Conservation (phyloP, 225 moss, liverwort and hornwort genomes). For the Physcomitrellopsis africana region DNA sequence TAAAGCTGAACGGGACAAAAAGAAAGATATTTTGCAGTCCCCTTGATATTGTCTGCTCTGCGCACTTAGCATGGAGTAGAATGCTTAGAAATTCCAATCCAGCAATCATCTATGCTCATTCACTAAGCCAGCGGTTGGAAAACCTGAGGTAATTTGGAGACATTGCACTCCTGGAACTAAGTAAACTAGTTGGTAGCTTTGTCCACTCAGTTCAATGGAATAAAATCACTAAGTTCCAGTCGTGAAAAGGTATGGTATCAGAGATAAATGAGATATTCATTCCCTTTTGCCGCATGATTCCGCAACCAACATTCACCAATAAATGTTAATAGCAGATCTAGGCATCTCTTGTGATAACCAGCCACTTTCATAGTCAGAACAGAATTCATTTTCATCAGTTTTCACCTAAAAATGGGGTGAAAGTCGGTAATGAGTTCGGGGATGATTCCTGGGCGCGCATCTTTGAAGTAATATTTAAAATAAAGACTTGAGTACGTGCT, state of each 20-base stretch:
- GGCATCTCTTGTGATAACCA: slow-evolving; percentile 6
- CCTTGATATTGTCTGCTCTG: too few relatives aligned
- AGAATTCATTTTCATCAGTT: not conserved
- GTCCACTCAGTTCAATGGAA: not conserved
- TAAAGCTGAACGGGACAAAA: too few relatives aligned
- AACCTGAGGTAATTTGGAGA: not conserved
- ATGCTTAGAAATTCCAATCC: not conserved
- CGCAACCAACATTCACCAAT: slow-evolving; percentile 8
- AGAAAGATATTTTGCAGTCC: too few relatives aligned
- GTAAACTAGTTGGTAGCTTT: not conserved
- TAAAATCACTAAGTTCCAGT: slow-evolving; percentile 12
- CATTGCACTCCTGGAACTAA: not conserved
- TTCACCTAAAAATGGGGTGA: not conserved
- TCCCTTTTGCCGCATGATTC: not conserved
- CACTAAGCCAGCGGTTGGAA: not conserved
- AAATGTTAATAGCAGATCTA: not conserved
- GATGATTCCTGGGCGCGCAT: slow-evolving; percentile 16
- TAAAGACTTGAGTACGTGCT: not conserved
- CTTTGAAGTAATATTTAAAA: not conserved
- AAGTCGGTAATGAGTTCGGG: slow-evolving; percentile 8
- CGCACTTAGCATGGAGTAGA: not conserved
- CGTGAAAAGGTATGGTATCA: not conserved
- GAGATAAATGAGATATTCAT: not conserved
- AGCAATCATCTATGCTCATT: not conserved
- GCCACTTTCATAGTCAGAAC: not conserved